Percentiles rank a stretch among this genome's conserved stretches.
These are phyloP conservation scores for Amanita rubescens DNA, from an alignment of 768 basidiomycete species.

Conservation along the genomic window DNA sequence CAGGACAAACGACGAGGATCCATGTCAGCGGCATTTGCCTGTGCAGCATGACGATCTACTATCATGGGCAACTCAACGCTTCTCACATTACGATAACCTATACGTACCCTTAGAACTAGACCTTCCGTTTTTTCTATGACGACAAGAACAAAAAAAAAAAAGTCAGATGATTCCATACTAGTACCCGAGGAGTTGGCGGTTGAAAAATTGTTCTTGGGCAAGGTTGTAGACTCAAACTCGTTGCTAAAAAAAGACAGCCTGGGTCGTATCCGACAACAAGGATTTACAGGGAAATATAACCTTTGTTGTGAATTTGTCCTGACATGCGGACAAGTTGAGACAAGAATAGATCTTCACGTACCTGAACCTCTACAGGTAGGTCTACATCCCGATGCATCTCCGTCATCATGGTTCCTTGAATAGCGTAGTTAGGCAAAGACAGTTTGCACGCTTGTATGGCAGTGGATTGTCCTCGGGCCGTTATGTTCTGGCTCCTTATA, in stretches of 20 bases:
- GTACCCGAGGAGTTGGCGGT: too few species aligned
- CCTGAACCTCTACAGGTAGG: background rate
- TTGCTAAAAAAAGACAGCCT: background rate
- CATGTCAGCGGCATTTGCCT: background rate
- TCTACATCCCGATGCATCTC: background rate
- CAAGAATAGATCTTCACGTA: background rate
- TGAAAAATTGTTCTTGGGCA: background rate
- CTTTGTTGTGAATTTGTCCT: background rate
- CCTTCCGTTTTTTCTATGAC: background rate
- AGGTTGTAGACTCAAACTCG: background rate
- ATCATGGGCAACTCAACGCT: background rate
- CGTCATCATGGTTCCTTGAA: background rate
- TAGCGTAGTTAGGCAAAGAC: background rate
- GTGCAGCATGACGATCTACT: too few species aligned
- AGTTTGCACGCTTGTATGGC: background rate
- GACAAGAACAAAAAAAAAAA: background rate
- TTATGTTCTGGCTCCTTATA: background rate
- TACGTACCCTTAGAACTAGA: background rate
- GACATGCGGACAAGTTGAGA: background rate
- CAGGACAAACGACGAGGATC: background rate
- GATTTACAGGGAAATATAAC: background rate
- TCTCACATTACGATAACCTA: background rate
- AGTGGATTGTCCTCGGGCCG: slow-evolving; percentile 3
- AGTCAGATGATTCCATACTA: background rate
- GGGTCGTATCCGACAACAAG: background rate